phyloP scores from a whole-genome alignment of 345 rosid genomes.

The Chamaenerion angustifolium region DNA sequence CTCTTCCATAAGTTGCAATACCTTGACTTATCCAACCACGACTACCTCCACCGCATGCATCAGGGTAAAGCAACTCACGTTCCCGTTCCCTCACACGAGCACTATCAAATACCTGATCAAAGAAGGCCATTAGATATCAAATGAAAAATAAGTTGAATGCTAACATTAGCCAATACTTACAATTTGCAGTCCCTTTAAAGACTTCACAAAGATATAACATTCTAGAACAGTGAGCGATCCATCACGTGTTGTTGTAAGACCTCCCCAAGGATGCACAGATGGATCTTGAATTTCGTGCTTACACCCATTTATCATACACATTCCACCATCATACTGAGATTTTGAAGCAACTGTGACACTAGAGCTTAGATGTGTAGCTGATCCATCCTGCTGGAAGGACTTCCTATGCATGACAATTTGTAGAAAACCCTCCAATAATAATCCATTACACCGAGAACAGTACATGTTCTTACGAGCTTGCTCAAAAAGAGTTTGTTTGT shows the following conservation, averaged over 20 bases:
- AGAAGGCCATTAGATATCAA: conserved; percentile 24
- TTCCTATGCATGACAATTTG: conserved; percentile 73
- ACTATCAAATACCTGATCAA: conserved; percentile 78
- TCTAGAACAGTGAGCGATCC: conserved; percentile 70
- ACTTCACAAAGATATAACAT: conserved; percentile 58
- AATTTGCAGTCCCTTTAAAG: conserved; percentile 58
- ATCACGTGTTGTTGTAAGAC: conserved; percentile 65
- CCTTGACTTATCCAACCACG: conserved; percentile 98
- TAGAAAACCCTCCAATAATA: conserved; percentile 70
- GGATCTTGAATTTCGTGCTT: conserved; percentile 63
- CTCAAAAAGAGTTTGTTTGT: conserved; percentile 78
- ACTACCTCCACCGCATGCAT: conserved; percentile 98
- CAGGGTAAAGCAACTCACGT: conserved; percentile 88
- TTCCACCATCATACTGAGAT: conserved; percentile 24
- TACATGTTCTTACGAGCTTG: conserved; percentile 96
- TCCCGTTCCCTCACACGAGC: conserved; percentile 86
- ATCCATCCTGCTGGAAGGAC: conserved; percentile 52
- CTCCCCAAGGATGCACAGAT: conserved; percentile 88
- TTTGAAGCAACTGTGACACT: conserved; percentile 23
- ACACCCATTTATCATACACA: conserved; percentile 21
- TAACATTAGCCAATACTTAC: conserved; percentile 29
- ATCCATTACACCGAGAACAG: conserved; percentile 88
- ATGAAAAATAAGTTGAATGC: neutral
- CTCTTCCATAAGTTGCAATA: conserved; percentile 63
- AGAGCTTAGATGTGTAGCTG: conserved; percentile 23